A percentile compares a stretch with the other conserved stretches of the same genome.
These are phyloP conservation scores for Musa acuminata DNA, from an alignment of 176 grass and related monocot genomes.

Conservation along the genomic window DNA sequence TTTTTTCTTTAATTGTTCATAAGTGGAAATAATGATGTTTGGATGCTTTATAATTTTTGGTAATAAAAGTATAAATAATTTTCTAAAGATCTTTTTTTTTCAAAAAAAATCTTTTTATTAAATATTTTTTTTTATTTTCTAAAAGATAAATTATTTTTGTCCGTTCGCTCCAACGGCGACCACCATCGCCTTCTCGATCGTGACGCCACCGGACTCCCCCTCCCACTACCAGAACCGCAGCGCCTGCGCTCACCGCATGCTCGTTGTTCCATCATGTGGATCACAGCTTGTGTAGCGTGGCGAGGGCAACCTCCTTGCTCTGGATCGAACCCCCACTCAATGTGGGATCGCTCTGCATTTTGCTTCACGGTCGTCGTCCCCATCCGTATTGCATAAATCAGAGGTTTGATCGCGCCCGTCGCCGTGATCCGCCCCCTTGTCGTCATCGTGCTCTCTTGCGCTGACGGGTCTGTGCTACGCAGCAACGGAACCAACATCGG, in stretches of 20 bases:
- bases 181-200: constrained; percentile 96
- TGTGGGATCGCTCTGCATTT: constrained; percentile 75
- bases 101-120: too few species aligned
- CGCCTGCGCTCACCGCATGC: constrained; percentile 61
- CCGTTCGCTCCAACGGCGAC: constrained; percentile 9
- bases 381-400: constrained; percentile 77
- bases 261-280: constrained; percentile 75
- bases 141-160: too few species aligned
- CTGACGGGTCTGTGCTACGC: constrained; percentile 61
- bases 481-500: constrained; percentile 66
- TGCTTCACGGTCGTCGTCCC: constrained; percentile 68
- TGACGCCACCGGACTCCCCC: constrained; percentile 43
- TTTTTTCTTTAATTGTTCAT: too few species aligned
- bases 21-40: too few species aligned
- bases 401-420: constrained; percentile 71
- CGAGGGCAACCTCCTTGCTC: constrained; percentile 86
- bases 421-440: constrained; percentile 60
- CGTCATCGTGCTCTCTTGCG: constrained; percentile 78
- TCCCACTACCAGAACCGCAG: constrained; percentile 48
- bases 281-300: constrained; percentile 83
- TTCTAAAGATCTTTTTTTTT: too few species aligned
- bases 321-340: constrained; percentile 57
- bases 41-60: too few species aligned
- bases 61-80: too few species aligned
- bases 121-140: too few species aligned